Base-by-base conservation (phyloP, 192 early-diverging fungal species). In the Coemansia sp. region DNA sequence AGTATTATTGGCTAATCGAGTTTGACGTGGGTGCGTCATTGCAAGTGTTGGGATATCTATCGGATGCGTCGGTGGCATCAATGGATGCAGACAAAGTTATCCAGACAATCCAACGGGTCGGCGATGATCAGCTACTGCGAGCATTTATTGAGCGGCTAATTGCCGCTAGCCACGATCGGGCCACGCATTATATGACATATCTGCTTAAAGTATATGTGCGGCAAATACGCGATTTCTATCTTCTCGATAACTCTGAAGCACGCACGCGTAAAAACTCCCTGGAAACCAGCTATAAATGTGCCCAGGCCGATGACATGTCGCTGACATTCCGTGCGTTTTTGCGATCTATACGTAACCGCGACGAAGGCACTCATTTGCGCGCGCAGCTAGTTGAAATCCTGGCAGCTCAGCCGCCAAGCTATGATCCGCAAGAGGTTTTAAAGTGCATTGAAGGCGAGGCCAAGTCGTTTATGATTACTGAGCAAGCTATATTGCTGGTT, bases 121-220 rank as follows among this genome's bases (percentile, higher is more conserved):
- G 59, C 1, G 62, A 65, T 5, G 49, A 59, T n/a, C 19, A 39
- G 26, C 28, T 58, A 3, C 43, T 67, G 60, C 68, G 74, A 3
- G 49, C 31, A 15, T 62, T 78, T 26, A 71, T 78, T 19, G 74
- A 78, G 57, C 63, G 74, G n/a, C 63, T 78, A 5, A 35, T 78
- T 11, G 12, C 30, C 0, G 63, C 64, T 3, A 18, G 26, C 12
- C 74, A 78, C 28, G 21, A 52, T 10, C 57, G 62, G 12, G 74
- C 74, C 10, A 57, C 57, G 7, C 68, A 68, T 54, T 71, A 71
- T 31, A 67, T 64, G 68, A 78, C 74, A 4, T 58, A 71, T 33
- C 52, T 78, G 56, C 47, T 68, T 16, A 61, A 47, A 1, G 68
- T 50, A 16, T 70, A 78, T 16, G 74, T 78, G 57, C 73, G 73